These are phyloP conservation scores for Lecanicillium sp. DNA, from an alignment of 2,329 filamentous ascomycete genomes.

Conservation along the genomic window DNA sequence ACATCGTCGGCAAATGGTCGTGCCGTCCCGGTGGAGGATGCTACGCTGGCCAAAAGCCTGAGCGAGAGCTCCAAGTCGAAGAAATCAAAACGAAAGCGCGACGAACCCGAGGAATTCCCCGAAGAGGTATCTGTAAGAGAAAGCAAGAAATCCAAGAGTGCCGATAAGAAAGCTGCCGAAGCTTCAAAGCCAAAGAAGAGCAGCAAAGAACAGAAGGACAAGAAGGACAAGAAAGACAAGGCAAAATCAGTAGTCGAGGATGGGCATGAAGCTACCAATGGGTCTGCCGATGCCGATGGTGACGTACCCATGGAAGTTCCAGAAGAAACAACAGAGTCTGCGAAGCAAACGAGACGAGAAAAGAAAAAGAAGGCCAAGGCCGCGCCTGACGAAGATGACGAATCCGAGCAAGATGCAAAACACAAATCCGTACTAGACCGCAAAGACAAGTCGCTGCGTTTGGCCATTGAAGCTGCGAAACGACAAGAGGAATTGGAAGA, in stretches of 20 bases:
- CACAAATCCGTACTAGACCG: constrained; percentile 47
- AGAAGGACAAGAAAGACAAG: constrained; percentile 12
- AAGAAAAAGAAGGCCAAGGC: constrained; percentile 22
- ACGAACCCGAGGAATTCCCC: constrained; percentile 19
- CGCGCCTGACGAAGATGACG: constrained; percentile 13
- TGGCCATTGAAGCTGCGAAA: constrained; percentile 32
- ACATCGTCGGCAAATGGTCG: background rate
- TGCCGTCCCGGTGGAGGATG: constrained; percentile 6
- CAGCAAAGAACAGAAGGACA: constrained; percentile 16
- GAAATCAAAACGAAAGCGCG: constrained; percentile 28
- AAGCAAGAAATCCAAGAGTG: constrained; percentile 14
- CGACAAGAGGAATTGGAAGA: constrained; percentile 21
- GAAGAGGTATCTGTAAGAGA: constrained; percentile 18
- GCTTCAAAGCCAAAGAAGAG: constrained; percentile 19
- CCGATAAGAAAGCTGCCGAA: constrained; percentile 11
- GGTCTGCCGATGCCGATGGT: background rate
- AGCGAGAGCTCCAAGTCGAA: constrained; percentile 16
- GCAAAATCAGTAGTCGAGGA: constrained; percentile 8
- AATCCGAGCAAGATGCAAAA: constrained; percentile 22
- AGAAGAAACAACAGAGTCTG: background rate
- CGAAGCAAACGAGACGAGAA: constrained; percentile 16
- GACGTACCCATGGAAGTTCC: constrained; percentile 2
- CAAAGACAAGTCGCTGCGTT: constrained; percentile 45
- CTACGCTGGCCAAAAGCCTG: constrained; percentile 14
- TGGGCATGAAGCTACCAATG: background rate